Percentiles rank a stretch among this genome's conserved stretches.
Conservation (phyloP, 75 land plant genomes). For the Isoetes taiwanensis region DNA sequence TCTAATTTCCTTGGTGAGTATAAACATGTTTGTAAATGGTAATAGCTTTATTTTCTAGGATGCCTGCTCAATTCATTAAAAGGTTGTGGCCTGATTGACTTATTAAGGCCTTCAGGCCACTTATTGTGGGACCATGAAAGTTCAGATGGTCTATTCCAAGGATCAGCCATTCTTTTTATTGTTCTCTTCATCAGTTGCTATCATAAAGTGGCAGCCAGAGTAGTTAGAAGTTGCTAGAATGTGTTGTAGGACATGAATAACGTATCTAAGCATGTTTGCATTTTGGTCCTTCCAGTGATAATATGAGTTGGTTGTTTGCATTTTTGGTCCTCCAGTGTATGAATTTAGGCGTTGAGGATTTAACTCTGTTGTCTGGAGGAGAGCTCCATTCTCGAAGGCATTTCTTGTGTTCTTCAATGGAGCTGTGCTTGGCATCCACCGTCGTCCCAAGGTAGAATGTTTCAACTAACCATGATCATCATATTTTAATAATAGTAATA, state of each 20-base stretch:
- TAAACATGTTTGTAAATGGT: constrained; percentile 5
- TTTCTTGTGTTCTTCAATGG: constrained; percentile 94
- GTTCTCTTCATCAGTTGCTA: too few species aligned
- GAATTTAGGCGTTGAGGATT: constrained; percentile 79
- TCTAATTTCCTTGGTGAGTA: constrained; percentile 58
- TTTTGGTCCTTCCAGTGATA: too few species aligned
- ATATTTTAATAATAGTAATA: constrained; percentile 1
- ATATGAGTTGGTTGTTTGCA: too few species aligned
- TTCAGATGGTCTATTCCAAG: too few species aligned
- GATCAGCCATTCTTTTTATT: too few species aligned
- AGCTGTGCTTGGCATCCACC: constrained; percentile 82
- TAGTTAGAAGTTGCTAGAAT: too few species aligned
- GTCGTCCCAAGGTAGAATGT: constrained; percentile 60
- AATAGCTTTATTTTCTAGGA: not conserved
- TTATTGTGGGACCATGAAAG: too few species aligned
- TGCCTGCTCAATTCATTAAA: not conserved
- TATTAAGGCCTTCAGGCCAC: too few species aligned
- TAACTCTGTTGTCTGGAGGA: constrained; percentile 66
- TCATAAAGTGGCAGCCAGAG: too few species aligned
- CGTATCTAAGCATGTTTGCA: too few species aligned
- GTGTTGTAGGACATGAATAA: too few species aligned
- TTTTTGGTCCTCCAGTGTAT: constrained; percentile 57
- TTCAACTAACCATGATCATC: not conserved
- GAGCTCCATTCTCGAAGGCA: constrained; percentile 63
- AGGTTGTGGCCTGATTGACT: not conserved